Percentiles rank a stretch among this genome's conserved stretches.
These are phyloP conservation scores for Cryptosporidium muris DNA, from an alignment of 169 alveolate species.

Conservation along the genomic window DNA sequence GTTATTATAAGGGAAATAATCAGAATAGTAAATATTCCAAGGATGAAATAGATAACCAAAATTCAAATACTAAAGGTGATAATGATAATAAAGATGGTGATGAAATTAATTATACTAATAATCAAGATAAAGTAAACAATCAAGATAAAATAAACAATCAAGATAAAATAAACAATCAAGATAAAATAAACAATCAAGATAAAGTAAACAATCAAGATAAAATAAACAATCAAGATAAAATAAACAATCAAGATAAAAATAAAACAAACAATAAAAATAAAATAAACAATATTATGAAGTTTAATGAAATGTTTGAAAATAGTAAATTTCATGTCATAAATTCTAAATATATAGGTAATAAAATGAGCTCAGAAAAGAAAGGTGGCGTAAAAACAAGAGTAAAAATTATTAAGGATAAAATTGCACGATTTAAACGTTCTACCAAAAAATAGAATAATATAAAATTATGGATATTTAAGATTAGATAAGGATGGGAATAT, in stretches of 20 bases:
- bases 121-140: not conserved
- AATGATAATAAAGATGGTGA: not conserved
- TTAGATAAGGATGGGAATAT: no score
- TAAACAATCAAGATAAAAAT: not conserved
- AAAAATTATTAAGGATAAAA: slow-evolving; percentile 6
- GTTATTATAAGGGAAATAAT: not conserved
- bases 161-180: slow-evolving; percentile 1
- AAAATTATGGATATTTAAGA: no score
- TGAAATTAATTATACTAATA: not conserved
- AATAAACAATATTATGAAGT: not conserved
- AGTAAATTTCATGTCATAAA: not conserved
- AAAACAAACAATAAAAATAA: not conserved
- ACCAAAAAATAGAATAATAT: no score
- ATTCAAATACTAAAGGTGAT: not conserved
- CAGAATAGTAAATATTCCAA: not conserved
- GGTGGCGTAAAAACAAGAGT: slow-evolving; percentile 34
- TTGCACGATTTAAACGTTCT: no score
- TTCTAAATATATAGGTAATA: not conserved
- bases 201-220: not conserved
- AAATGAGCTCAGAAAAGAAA: slow-evolving; percentile 6
- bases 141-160: not conserved
- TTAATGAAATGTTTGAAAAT: not conserved
- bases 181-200: not conserved
- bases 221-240: not conserved
- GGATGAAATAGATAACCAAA: not conserved